Conservation (phyloP, 2,329 filamentous ascomycete species). For the Clonostachys rhizophaga region DNA sequence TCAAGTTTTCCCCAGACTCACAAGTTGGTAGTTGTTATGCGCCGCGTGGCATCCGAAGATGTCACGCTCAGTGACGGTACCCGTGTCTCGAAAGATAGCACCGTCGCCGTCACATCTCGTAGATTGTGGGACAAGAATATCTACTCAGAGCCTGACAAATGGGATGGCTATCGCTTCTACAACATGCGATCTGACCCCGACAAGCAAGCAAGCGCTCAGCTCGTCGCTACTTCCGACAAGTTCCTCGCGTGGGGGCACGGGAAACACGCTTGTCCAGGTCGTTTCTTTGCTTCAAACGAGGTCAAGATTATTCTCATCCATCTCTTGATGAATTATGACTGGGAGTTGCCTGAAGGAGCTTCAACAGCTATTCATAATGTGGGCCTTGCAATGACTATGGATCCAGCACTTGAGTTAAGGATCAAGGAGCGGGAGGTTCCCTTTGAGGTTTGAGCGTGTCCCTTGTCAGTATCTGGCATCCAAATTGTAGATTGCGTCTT, state of each 20-base stretch:
- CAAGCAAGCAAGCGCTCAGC: conserved; percentile 16
- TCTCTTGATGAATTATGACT: conserved; percentile 22
- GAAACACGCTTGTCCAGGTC: conserved; percentile 29
- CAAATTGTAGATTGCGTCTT: too few species aligned
- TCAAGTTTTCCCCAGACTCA: background rate
- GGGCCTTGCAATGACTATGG: too few species aligned
- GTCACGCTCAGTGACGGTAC: conserved; percentile 9
- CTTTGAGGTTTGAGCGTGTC: too few species aligned
- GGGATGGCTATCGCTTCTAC: conserved; percentile 18
- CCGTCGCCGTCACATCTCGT: conserved; percentile 6
- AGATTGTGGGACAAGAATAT: conserved; percentile 8
- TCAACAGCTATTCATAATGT: too few species aligned
- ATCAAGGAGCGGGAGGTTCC: too few species aligned
- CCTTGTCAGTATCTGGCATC: too few species aligned
- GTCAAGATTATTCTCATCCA: conserved; percentile 26
- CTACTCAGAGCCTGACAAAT: conserved; percentile 13
- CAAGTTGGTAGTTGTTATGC: background rate
- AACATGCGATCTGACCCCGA: conserved; percentile 14
- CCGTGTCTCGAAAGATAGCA: conserved; percentile 10
- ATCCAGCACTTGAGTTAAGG: too few species aligned
- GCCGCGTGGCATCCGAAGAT: conserved; percentile 5
- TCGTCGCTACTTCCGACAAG: conserved; percentile 23
- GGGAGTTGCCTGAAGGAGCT: too few species aligned
- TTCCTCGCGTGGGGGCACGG: conserved; percentile 31
- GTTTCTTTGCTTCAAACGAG: conserved; percentile 29